Percentiles rank a stretch among this genome's conserved stretches.
Conservation (phyloP, 257 asterid species). For the Solanum gracilifrons region DNA sequence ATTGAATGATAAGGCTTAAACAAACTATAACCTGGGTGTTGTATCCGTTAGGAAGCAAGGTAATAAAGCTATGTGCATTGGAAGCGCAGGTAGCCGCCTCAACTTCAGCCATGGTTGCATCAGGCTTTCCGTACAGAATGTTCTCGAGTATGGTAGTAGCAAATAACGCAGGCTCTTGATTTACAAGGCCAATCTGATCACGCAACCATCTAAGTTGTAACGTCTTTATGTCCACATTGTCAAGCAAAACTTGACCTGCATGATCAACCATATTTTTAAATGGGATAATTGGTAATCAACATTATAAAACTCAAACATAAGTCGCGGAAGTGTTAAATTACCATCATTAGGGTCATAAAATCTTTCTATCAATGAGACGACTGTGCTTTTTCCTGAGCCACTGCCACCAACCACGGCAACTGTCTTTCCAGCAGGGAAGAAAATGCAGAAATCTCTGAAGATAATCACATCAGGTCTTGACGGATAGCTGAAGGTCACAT, state of each 20-base stretch:
- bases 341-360: constrained; percentile 94
- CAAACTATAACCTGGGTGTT: constrained; percentile 58
- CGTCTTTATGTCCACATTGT: constrained; percentile 70
- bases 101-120: constrained; percentile 83
- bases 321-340: constrained; percentile 14
- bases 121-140: constrained; percentile 87
- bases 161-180: constrained; percentile 97
- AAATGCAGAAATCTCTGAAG: constrained; percentile 81
- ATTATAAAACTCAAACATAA: neutral
- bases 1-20: neutral
- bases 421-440: constrained; percentile 96
- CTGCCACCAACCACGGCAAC: constrained; percentile 98
- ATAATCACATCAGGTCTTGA: constrained; percentile 93
- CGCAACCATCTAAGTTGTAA: constrained; percentile 85
- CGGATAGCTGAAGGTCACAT: constrained; percentile 88
- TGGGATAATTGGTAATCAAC: neutral
- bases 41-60: constrained; percentile 92
- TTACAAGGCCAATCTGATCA: constrained; percentile 91
- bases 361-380: constrained; percentile 83
- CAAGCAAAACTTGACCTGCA: constrained; percentile 80
- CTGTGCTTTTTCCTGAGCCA: constrained; percentile 98
- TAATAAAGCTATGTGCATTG: constrained; percentile 84
- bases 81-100: constrained; percentile 95
- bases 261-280: neutral
- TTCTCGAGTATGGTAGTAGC: constrained; percentile 96